A percentile compares a stretch with the other conserved stretches of the same genome.
Evolutionary conservation across 2,329 filamentous ascomycete genomes (phyloP).

Genomic region (Apiospora marii): DNA sequence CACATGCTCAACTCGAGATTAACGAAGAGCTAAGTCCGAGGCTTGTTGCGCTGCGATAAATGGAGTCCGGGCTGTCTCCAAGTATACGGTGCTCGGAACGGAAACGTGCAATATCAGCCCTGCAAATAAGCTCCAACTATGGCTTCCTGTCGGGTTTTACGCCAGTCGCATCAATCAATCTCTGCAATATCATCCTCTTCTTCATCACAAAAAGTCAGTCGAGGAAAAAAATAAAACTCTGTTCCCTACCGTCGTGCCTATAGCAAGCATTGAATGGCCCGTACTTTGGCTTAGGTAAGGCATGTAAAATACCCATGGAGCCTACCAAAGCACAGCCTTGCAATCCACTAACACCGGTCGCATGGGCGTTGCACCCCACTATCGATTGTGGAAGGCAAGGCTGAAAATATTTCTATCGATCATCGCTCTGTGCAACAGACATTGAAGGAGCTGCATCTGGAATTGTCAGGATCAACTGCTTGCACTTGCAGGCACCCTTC

Average conservation of each 20-base stretch:
- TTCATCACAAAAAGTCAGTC: not conserved
- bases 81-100: too few species aligned
- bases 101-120: not conserved
- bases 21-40: too few species aligned
- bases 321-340: not conserved
- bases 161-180: not conserved
- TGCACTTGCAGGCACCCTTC: not conserved
- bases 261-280: not conserved
- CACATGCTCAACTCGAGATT: not conserved
- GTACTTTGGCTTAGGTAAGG: not conserved
- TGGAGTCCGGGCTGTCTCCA: too few species aligned
- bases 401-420: slow-evolving; percentile 20
- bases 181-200: not conserved
- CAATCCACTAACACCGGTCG: not conserved
- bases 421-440: not conserved
- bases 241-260: too few species aligned
- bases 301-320: not conserved
- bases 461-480: not conserved
- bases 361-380: slow-evolving; percentile 1
- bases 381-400: slow-evolving; percentile 13
- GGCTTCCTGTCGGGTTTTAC: not conserved
- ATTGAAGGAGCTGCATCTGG: not conserved
- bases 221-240: too few species aligned
- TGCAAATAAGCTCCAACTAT: not conserved
- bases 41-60: too few species aligned